A percentile compares a stretch with the other conserved stretches of the same genome.
Conservation (phyloP, 2,329 filamentous ascomycete genomes). For the Talaromyces sp. region DNA sequence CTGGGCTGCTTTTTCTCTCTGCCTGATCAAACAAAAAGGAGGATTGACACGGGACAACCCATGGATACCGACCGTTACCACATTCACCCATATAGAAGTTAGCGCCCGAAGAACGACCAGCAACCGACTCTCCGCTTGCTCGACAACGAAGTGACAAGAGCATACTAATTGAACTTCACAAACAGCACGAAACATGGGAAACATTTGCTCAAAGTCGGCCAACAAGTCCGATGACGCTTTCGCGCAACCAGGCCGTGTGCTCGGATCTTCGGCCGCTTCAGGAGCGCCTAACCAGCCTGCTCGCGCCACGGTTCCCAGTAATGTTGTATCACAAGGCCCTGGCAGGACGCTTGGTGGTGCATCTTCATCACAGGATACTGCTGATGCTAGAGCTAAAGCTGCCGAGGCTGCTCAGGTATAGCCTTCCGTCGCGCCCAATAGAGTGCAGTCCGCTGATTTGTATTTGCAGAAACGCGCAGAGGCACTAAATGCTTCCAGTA, state of each 20-base stretch:
- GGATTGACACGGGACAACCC: no score
- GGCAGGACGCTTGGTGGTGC: slow-evolving; percentile 61
- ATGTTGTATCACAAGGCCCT: slow-evolving; percentile 48
- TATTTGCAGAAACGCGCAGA: slow-evolving; percentile 62
- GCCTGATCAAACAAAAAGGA: background rate
- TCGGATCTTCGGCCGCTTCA: slow-evolving; percentile 56
- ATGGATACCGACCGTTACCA: background rate
- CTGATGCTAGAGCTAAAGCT: slow-evolving; percentile 67
- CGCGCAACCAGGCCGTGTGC: slow-evolving; percentile 65
- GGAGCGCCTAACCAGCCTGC: slow-evolving; percentile 43
- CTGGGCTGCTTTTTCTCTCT: background rate
- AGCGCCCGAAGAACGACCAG: background rate
- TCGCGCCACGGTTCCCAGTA: slow-evolving; percentile 45
- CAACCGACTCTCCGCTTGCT: background rate
- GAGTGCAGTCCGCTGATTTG: background rate
- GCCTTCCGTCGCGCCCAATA: slow-evolving; percentile 21
- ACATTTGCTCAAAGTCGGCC: slow-evolving; percentile 72
- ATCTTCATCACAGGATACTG: slow-evolving; percentile 30
- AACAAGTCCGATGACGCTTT: slow-evolving; percentile 58
- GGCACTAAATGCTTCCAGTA: slow-evolving; percentile 41
- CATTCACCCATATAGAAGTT: background rate
- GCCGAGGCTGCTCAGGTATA: slow-evolving; percentile 80
- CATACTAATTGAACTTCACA: background rate
- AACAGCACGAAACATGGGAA: slow-evolving; percentile 62
- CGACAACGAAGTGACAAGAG: background rate